Base-by-base conservation (phyloP, 176 grass and related monocot genomes). In the Neostapfia colusana region DNA sequence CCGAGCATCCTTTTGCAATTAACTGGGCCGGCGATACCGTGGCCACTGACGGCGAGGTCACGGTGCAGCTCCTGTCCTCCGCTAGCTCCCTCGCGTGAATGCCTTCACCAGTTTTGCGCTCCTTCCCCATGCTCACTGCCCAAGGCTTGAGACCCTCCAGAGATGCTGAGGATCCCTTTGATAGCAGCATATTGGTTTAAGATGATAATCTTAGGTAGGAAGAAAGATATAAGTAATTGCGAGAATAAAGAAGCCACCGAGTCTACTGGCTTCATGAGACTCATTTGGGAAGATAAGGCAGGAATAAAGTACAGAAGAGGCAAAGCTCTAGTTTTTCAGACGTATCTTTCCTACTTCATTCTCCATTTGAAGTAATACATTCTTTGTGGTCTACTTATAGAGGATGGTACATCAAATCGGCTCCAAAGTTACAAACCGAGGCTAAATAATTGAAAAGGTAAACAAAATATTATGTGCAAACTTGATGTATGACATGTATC, bases 161-260 rank as follows among this genome's bases (percentile, higher is more conserved):
- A 51, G 49, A 51, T 20, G 17, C 16, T 31, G 44, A 35, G 46
- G 40, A n/a, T 73, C 28, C 20, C 46, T 58, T 23, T 78, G 63
- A 55, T 37, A 69, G 27, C 15, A 83, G 54, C 15, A 57, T 80
- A 61, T 57, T 84, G 38, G 40, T 88, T 79, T 10, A 39, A 74
- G 63, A 65, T 55, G 37, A 44, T 57, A 84, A 50, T 60, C 46
- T 49, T 80, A 65, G 58, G 37, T 75, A 28, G 45, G 64, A 88
- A 84, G 86, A 43, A 88, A 88, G 81, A 81, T 76, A 88, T 88
- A 76, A 88, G 63, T 58, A 75, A 80, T n/a, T n/a, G n/a, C 45
- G 41, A 41, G 63, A 88, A 84, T 63, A 75, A 88, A 80, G 81
- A 75, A 75, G 75, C 83, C 63, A 65, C 75, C 39, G 2, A n/a